These are phyloP conservation scores for Rusavskia elegans DNA, from an alignment of 495 filamentous ascomycete genomes.

Conservation along the genomic window DNA sequence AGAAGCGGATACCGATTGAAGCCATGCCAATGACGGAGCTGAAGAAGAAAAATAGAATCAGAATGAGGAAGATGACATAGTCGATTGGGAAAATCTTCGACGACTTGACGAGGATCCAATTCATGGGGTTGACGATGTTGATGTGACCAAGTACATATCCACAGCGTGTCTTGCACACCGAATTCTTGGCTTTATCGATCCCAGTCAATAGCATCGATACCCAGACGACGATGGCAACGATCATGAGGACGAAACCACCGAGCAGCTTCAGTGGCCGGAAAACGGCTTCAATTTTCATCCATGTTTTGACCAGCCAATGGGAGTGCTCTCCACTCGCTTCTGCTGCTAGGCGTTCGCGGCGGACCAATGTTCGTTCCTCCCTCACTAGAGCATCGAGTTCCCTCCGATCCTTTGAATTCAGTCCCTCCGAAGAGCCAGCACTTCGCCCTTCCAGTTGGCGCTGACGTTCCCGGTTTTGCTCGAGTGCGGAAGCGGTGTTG, in stretches of 20 bases:
- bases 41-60: slow-evolving; percentile 75
- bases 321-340: slow-evolving; percentile 62
- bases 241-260: slow-evolving; percentile 61
- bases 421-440: slow-evolving; percentile 52
- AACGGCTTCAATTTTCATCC: slow-evolving; percentile 63
- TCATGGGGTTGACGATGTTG: slow-evolving; percentile 87
- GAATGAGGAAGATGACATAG: slow-evolving; percentile 69
- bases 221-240: slow-evolving; percentile 60
- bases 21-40: slow-evolving; percentile 75
- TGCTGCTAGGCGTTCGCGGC: slow-evolving; percentile 71
- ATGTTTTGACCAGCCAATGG: slow-evolving; percentile 49
- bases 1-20: slow-evolving; percentile 78
- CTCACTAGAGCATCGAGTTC: slow-evolving; percentile 76
- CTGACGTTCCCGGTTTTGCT: slow-evolving; percentile 79
- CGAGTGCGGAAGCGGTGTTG: slow-evolving; percentile 62
- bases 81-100: slow-evolving; percentile 81
- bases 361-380: slow-evolving; percentile 82
- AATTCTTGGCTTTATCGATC: slow-evolving; percentile 93
- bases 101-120: slow-evolving; percentile 74
- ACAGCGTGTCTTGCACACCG: slow-evolving; percentile 74
- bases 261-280: slow-evolving; percentile 75
- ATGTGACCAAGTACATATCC: slow-evolving; percentile 87
- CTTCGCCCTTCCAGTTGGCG: slow-evolving; percentile 78
- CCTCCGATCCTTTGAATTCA: slow-evolving; percentile 70
- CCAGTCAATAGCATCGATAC: slow-evolving; percentile 86